Base-by-base conservation (phyloP, 2,329 filamentous ascomycete species). In the Microdochium paspali region DNA sequence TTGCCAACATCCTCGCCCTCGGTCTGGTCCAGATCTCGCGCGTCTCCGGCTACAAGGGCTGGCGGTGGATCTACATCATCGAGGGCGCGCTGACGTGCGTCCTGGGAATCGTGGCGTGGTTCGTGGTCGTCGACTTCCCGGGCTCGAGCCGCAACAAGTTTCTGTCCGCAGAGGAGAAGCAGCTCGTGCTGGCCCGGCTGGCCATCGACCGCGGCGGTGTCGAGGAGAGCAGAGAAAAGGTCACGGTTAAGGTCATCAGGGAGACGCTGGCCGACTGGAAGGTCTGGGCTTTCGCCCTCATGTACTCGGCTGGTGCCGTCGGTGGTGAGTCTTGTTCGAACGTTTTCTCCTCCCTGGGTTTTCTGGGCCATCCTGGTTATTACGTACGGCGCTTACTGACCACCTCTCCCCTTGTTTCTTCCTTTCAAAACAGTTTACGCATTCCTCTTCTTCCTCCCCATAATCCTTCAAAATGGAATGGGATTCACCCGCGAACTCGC, bases 301-400 rank as follows among this genome's bases (percentile, higher is more conserved):
- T 57, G 51, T 56, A 56, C 48, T 46, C 51, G 28, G 55, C 51
- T 3, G 54, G 53, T 21, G 52, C 55, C 13, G 50, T 53, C 5
- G 54, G 53, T n/a, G 15, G 18, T 21, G 18, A 21, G 6, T 10
- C 5, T 18, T 21, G 6, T 35, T 6, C 35, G 3, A 6, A 18
- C 2, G 60, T 71, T 32, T 75, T 74, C 0, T 80, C 79, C 60
- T 79, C 79, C 52, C 74, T 74, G 35, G n/a, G n/a, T n/a, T n/a
- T n/a, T n/a, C n/a, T n/a, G n/a, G n/a, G n/a, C n/a, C n/a, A n/a
- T n/a, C n/a, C n/a, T n/a, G n/a, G n/a, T n/a, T n/a, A n/a, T 81
- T 79, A 60, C 80, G 79, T 60, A 15, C 6, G 6, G 13, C 31
- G 5, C 31, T 7, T 15, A 35, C 31, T 15, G 6, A 35, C 13